Base-by-base conservation (phyloP, 495 filamentous ascomycete genomes). In the Penicillium goetzii region DNA sequence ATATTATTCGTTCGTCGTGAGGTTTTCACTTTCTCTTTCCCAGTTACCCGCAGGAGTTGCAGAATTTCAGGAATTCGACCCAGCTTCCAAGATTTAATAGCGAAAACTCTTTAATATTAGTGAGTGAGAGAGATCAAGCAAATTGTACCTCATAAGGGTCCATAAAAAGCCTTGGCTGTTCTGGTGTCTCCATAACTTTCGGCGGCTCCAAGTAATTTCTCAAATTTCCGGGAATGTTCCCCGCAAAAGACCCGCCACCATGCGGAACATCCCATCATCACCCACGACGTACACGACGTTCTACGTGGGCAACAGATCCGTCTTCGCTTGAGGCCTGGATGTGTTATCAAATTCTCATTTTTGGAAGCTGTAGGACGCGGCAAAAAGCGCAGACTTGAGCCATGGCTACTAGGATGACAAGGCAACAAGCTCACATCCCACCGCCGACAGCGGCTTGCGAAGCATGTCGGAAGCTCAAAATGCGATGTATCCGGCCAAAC, bases 401-500 rank as follows among this genome's bases (percentile, higher is more conserved):
- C 49, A 51, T 51, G 49, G 49, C 49, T 2, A 26, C 49, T 4
- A 26, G 23, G 28, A 32, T 30, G 15, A 30, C 49, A 4, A 51
- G 25, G 49, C 49, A 51, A 19, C 23, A 51, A 51, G 23, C 49
- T 11, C 49, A 51, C 1, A 0, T 30, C 5, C 49, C 49, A 11
- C 30, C 25, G 5, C 49, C 49, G 14, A 51, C 49, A 30, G 51
- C 60, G 4, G 67, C 63, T 12, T 66, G 67, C 32, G 60, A 69
- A 47, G 57, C 57, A 15, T 69, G 63, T 60, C 57, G 67, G 15
- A 69, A 33, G 45, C 41, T 66, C 33, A 66, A 72, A 66, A 74
- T 74, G 72, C 54, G 60, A 63, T 74, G 72, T 28, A 65, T 66
- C 21, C 69, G 72, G 4, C 49, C 49, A 15, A 40, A 15, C 53